Evolutionary conservation across 441 rosid genomes (phyloP), one percentile per base, ranked within the genome.

Genomic region (Daphne laureola): DNA sequence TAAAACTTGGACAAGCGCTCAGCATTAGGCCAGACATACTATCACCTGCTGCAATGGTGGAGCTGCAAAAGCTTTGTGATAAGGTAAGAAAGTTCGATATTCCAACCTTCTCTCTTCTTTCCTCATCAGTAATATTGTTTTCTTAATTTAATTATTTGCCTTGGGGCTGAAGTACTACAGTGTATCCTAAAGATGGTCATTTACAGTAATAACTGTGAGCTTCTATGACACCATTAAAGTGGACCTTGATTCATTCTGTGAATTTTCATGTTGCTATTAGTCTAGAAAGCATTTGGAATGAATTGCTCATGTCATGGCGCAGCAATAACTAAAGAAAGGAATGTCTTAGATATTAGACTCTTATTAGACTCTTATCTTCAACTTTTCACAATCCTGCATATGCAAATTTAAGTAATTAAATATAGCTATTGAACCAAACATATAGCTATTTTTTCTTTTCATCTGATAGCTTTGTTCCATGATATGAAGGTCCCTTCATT

Each of bases 21-120:
- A 92, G 98, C 70, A 92, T 92, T 68, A 94, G 98, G 40, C 98
- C 96, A 6, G 96, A 92, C 72, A 86, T 92, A 57, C 66, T 92
- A 72, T 92, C 98, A 14, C 98, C 98, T 15, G 82, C 46, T 51
- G 98, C 96, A 15, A 88, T 92, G 98, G 64, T 48, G 27, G 98
- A 92, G 81, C 84, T 92, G 71, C 98, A 92, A 68, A 92, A 88
- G 82, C 89, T 92, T 46, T 92, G 98, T 70, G 98, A 92, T 73
- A 92, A 88, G 98, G 98, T 92, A 69, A 48, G 36, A 7, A 48
- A 54, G 13, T 67, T 44, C 48, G 16, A 49, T 21, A 47, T 27
- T 27, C 51, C 8, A 55, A 38, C 15, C n/a, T n/a, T 8, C 64
- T 46, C 27, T 14, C 54, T 54, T 50, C 21, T n/a, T 61, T 42